These are phyloP conservation scores for Mortierella sp. DNA, from an alignment of 371 early-diverging fungal species.

Conservation along the genomic window DNA sequence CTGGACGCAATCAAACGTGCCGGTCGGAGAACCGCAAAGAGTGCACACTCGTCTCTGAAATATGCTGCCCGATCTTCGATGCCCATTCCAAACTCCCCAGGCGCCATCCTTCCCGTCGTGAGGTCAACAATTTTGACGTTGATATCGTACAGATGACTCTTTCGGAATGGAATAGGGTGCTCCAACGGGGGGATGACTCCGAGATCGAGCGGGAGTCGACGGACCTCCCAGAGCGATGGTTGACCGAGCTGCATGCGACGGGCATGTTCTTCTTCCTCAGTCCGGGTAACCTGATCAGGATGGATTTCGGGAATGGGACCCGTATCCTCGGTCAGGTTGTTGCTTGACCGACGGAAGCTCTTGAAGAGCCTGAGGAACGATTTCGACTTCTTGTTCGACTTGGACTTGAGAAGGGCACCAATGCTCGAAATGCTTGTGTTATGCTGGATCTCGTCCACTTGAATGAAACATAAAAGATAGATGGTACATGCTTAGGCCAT, in stretches of 20 bases:
- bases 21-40: conserved; percentile 36
- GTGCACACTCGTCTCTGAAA: conserved; percentile 32
- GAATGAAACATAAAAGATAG: background rate
- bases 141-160: conserved; percentile 31
- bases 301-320: conserved; percentile 32
- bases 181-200: conserved; percentile 39
- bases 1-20: conserved; percentile 24
- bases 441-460: conserved; percentile 14
- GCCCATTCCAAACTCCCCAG: conserved; percentile 47
- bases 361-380: conserved; percentile 36
- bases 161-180: conserved; percentile 41
- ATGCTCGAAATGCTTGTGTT: background rate
- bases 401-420: background rate
- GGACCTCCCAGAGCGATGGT: conserved; percentile 41
- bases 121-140: conserved; percentile 36
- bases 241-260: conserved; percentile 36
- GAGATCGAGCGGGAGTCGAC: conserved; percentile 37
- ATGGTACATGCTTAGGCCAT: too few species aligned
- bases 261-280: conserved; percentile 30
- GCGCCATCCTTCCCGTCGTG: conserved; percentile 30
- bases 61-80: conserved; percentile 47
- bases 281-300: conserved; percentile 29
- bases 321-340: conserved; percentile 4
- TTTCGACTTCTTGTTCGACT: conserved; percentile 7
- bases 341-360: conserved; percentile 12